Evolutionary conservation across 805 yeast genomes (phyloP), one percentile per base, ranked within the genome.

Genomic region (Yarrowia sp.): DNA sequence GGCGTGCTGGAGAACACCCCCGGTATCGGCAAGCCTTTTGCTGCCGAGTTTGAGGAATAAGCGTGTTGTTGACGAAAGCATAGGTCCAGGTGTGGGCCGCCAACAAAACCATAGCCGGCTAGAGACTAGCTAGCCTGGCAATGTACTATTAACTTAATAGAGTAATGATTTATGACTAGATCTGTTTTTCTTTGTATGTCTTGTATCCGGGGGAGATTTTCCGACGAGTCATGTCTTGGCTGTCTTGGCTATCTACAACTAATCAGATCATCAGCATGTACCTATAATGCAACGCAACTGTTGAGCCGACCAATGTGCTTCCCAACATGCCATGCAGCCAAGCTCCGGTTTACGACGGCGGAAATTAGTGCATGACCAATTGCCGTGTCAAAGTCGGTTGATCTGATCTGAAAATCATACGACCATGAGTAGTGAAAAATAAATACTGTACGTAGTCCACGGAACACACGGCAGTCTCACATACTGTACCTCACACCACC

Each of bases 1-100:
- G 84, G 81, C 22, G 79, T 81, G 58, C 82, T 92, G 75, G 88
- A 74, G 44, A 67, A 69, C 65, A 48, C 69, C 43, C 73, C 73
- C n/a, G 67, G 67, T 14, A 61, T 61, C 33, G 65, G 65, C n/a
- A 48, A 38, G 45, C 57, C 55, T 15, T 35, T 58, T 6, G 65
- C 65, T 17, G 57, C 65, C 38, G n/a, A 45, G 47, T 61, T 61
- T 61, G 65, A 61, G 57, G 65, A 61, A 31, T 61, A 48, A 61
- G 32, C 17, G 55, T 39, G 35, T 33, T n/a, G n/a, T n/a, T n/a
- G n/a, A n/a, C n/a, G 11, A 10, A 17, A 15, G n/a, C 38, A 14
- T 15, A n/a, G 18, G n/a, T n/a, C n/a, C n/a, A n/a, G n/a, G n/a
- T n/a, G n/a, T n/a, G n/a, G n/a, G n/a, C n/a, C n/a, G 15, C 35